Base-by-base conservation (phyloP, 768 basidiomycete genomes). In the Boletus bicolor region DNA sequence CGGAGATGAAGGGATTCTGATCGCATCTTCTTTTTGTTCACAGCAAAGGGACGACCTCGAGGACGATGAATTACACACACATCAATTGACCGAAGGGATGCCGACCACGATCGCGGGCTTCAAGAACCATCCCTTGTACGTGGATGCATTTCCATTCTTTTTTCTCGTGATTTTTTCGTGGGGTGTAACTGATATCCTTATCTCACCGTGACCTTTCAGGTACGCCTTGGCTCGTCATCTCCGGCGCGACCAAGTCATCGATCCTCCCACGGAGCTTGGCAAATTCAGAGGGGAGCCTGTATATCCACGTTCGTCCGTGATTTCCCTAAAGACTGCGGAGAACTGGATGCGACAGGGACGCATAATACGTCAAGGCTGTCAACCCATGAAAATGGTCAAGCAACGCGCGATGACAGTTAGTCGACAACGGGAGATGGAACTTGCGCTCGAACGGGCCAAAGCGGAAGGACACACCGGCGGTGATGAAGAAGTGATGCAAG, bases 301-400 rank as follows among this genome's bases (percentile, higher is more conserved):
- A 24, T 98, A 91, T 71, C 82, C 91, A 38, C 85, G 96, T 42
- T 82, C 85, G 2, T 81, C 86, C 41, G 90, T 99, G 14, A 76
- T 95, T n/a, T 73, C 83, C 6, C 82, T 98, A 46, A 96, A 95
- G 74, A 89, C 91, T 10, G 82, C 89, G 32, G 97, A 98, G 72
- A 95, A 89, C 63, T 99, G 94, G 93, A 87, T 96, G 85, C 83
- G 95, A 8, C 79, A 83, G 53, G 97, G 97, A 1, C 80, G 93
- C 44, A 74, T 74, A 53, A 77, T 98, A 59, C 81, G 80, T 60
- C 77, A 81, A 47, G 88, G 87, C 12, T 82, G 83, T 64, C 91
- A 95, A 63, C 89, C 96, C 11, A 77, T 96, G 73, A 98, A 98
- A 75, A 83, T 84, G 79, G 85, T 91, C 59, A 98, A 97, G 72